Conservation (phyloP, 345 rosid genomes). For the Eucalyptus fibrosa region DNA sequence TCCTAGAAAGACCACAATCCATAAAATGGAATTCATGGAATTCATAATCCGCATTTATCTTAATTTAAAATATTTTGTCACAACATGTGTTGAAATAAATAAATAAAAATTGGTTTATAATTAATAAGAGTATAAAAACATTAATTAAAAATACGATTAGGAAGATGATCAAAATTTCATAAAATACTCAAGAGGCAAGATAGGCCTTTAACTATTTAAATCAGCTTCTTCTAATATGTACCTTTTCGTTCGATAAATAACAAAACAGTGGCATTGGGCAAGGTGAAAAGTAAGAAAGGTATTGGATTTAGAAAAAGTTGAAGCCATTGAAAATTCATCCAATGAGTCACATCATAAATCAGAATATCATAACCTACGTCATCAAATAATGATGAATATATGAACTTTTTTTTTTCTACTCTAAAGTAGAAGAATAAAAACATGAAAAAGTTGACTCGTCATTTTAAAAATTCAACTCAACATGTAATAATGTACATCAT, state of each 20-base stretch:
- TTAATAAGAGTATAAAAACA: background rate
- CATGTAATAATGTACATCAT: too few relatives aligned
- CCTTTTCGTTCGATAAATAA: background rate
- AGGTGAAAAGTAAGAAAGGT: background rate
- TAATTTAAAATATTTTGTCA: background rate
- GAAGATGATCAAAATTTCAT: background rate
- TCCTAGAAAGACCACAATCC: background rate
- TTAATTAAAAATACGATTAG: background rate
- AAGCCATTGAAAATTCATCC: background rate
- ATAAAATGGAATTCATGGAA: background rate
- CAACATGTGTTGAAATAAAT: background rate
- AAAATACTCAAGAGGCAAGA: background rate
- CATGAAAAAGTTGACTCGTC: background rate
- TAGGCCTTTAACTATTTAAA: background rate
- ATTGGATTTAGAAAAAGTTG: background rate
- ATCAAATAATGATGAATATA: background rate
- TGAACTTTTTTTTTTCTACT: background rate
- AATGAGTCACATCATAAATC: background rate
- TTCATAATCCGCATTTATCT: background rate
- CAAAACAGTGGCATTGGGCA: background rate
- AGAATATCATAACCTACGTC: background rate
- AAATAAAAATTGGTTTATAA: background rate
- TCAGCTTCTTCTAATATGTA: background rate
- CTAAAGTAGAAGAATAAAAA: background rate
- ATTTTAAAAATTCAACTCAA: background rate